phyloP scores from a whole-genome alignment of 495 filamentous ascomycete species.

The Thozetella sp. region DNA sequence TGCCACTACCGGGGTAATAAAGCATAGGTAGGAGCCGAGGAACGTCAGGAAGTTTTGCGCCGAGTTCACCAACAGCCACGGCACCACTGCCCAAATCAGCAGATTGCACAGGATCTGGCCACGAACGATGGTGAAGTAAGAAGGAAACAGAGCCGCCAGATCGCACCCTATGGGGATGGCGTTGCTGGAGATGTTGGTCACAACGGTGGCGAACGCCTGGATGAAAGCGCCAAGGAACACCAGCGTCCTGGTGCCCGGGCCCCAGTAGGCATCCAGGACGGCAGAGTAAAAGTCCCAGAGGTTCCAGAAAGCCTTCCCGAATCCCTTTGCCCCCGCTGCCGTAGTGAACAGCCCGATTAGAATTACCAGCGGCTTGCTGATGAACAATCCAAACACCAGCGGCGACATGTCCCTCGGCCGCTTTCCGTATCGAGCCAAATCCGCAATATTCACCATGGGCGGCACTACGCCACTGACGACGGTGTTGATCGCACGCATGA shows the following conservation, averaged over 20 bases:
- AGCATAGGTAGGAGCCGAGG: conserved; percentile 6
- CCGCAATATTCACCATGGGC: neutral
- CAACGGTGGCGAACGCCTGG: neutral
- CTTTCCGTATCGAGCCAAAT: neutral
- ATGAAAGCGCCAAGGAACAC: conserved; percentile 2
- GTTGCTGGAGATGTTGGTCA: conserved; percentile 4
- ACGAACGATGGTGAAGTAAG: conserved; percentile 6
- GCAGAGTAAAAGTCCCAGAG: conserved; percentile 1
- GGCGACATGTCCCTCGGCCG: neutral
- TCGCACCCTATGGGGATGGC: conserved; percentile 5
- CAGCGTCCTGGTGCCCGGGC: neutral
- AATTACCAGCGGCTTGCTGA: neutral
- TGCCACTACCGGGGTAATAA: conserved; percentile 1
- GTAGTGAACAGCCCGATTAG: neutral
- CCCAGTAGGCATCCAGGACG: conserved; percentile 5
- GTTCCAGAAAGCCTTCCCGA: conserved; percentile 1
- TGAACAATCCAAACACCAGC: neutral
- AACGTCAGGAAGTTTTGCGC: conserved; percentile 4
- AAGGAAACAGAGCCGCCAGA: neutral
- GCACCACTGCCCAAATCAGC: conserved; percentile 1
- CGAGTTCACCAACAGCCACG: conserved; percentile 4
- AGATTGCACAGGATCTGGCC: conserved; percentile 5
- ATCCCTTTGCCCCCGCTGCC: neutral
- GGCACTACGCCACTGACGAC: conserved; percentile 1
- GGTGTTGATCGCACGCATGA: neutral